A percentile compares a stretch with the other conserved stretches of the same genome.
These are phyloP conservation scores for Secale cereale DNA, from an alignment of 176 grass and related monocot genomes.

Conservation along the genomic window DNA sequence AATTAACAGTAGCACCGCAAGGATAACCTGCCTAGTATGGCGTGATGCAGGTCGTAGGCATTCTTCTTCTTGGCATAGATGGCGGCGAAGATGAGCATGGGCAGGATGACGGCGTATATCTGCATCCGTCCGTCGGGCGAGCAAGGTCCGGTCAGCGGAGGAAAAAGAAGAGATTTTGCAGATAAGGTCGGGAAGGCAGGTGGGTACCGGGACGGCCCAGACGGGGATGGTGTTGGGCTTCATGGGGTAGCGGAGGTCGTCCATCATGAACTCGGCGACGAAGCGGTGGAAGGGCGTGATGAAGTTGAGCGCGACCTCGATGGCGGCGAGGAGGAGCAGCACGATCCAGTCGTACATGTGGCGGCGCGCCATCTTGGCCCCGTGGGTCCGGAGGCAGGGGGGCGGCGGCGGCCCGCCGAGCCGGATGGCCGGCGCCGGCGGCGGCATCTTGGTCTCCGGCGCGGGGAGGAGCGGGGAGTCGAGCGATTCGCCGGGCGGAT, in stretches of 20 bases:
- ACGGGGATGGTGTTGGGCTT: constrained; percentile 71
- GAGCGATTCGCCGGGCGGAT: not conserved
- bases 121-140: not conserved
- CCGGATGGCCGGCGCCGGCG: not conserved
- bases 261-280: constrained; percentile 62
- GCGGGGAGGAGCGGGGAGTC: not conserved
- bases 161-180: not conserved
- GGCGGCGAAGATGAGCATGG: constrained; percentile 30
- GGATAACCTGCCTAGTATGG: constrained; percentile 37
- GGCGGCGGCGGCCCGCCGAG: constrained; percentile 11
- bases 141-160: not conserved
- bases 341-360: constrained; percentile 64
- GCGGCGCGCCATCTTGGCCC: constrained; percentile 21
- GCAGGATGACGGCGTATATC: constrained; percentile 20
- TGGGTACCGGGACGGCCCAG: constrained; percentile 72
- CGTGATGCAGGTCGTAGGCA: constrained; percentile 52
- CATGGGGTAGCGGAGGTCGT: constrained; percentile 57
- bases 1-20: not conserved
- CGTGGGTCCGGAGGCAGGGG: constrained; percentile 36
- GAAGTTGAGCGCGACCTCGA: constrained; percentile 48
- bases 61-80: constrained; percentile 47
- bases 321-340: constrained; percentile 38
- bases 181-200: not conserved
- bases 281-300: constrained; percentile 80
- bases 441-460: constrained; percentile 5